A percentile compares a stretch with the other conserved stretches of the same genome.
Conservation (phyloP, 345 rosid species). For the Populus nigra region DNA sequence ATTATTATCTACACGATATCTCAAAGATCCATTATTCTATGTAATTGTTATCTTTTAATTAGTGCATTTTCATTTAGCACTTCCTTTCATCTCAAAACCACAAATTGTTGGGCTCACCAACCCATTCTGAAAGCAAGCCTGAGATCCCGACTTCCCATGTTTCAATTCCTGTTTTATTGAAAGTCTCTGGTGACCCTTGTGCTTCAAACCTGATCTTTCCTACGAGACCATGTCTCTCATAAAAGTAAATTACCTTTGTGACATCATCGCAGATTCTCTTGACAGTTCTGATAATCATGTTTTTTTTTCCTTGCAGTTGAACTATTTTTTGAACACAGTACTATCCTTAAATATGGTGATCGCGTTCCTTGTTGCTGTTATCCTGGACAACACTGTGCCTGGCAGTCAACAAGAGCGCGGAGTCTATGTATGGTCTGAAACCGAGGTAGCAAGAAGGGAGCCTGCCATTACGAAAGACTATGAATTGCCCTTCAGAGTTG, state of each 20-base stretch:
- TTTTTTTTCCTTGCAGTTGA: constrained; percentile 49
- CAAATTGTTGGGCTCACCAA: neutral
- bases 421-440: constrained; percentile 81
- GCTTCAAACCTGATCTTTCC: neutral
- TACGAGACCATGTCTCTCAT: neutral
- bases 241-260: neutral
- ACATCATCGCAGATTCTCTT: neutral
- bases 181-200: neutral
- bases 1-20: neutral
- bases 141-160: neutral
- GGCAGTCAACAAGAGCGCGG: constrained; percentile 92
- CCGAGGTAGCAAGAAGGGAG: constrained; percentile 86
- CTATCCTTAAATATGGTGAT: constrained; percentile 79
- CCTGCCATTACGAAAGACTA: constrained; percentile 83
- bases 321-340: constrained; percentile 79
- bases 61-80: neutral
- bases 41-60: neutral
- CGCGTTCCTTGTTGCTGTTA: constrained; percentile 81
- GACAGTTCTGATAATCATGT: neutral
- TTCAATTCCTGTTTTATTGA: neutral
- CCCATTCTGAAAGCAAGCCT: neutral
- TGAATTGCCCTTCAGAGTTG: constrained; percentile 77
- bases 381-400: constrained; percentile 92
- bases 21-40: neutral
- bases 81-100: neutral